Evolutionary conservation across 2,329 filamentous ascomycete species (phyloP).

Genomic region (Stromatinia cepivora): DNA sequence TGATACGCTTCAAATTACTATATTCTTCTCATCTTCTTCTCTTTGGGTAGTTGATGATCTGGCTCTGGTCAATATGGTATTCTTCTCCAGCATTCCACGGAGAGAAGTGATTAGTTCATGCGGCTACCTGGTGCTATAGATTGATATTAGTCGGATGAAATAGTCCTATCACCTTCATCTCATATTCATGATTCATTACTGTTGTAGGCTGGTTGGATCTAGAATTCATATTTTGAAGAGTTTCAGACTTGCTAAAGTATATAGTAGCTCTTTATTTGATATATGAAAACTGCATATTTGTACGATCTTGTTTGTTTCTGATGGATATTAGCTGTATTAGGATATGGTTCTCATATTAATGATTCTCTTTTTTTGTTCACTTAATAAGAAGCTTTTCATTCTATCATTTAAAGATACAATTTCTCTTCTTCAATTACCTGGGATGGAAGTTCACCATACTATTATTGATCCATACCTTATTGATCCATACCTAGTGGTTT

Average conservation of each 20-base stretch:
- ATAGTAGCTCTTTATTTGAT: neutral
- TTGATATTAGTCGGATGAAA: neutral
- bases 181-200: neutral
- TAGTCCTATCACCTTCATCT: neutral
- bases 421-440: neutral
- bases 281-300: neutral
- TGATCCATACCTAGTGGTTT: neutral
- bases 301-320: too few relatives aligned
- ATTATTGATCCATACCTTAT: too few relatives aligned
- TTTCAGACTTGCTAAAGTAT: too few relatives aligned
- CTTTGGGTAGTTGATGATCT: too few relatives aligned
- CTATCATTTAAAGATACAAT: neutral
- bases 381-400: neutral
- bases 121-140: neutral
- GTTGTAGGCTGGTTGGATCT: neutral
- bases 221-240: neutral
- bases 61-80: neutral
- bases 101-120: neutral
- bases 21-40: neutral
- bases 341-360: neutral
- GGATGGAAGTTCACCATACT: too few relatives aligned
- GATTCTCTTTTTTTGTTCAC: neutral
- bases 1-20: neutral
- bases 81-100: neutral
- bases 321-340: neutral